Evolutionary conservation across 2,329 filamentous ascomycete genomes (phyloP), one percentile per base, ranked within the genome.

Genomic region (Aspergillus sp.): DNA sequence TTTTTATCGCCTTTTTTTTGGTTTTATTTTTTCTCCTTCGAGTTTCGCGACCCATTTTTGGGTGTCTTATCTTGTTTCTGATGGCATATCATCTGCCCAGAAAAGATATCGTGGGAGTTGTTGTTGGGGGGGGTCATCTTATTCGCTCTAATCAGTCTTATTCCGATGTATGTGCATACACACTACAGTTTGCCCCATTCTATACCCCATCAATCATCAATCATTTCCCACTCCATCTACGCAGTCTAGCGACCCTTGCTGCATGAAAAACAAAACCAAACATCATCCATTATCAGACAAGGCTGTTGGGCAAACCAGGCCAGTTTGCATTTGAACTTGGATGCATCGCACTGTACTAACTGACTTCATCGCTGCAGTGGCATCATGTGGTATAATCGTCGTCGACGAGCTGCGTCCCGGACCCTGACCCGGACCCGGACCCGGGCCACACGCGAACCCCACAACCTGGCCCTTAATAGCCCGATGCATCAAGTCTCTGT

Each of bases 121-220:
- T 62, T 38, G 53, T 61, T 50, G 60, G 59, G 31, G 31, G 60
- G 56, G 10, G 49, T 62, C 19, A 44, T 53, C 13, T 41, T 61
- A 30, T 60, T 64, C 42, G 51, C 45, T 33, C 39, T 56, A 29
- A 58, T 63, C 45, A 64, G 58, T 47, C 28, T 56, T 28, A 37
- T 62, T 36, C 60, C 60, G 12, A 52, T 64, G 60, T 62, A 39
- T 37, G 43, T 46, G 40, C 44, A 27, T 43, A 45, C 42, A 13
- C 31, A 29, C 38, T 46, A 54, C 47, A 46, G 46, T 50, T 38
- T 44, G 27, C 44, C 42, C 39, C 48, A 43, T 43, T 8, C 39
- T 39, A 49, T 53, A 45, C 27, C 7, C 36, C 36, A 28, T 28
- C 36, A 27, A 38, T 12, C 47, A 45, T 27, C 42, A 48, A 54